Conservation (phyloP, 768 basidiomycete genomes). For the Termitomyces eurrhizus region DNA sequence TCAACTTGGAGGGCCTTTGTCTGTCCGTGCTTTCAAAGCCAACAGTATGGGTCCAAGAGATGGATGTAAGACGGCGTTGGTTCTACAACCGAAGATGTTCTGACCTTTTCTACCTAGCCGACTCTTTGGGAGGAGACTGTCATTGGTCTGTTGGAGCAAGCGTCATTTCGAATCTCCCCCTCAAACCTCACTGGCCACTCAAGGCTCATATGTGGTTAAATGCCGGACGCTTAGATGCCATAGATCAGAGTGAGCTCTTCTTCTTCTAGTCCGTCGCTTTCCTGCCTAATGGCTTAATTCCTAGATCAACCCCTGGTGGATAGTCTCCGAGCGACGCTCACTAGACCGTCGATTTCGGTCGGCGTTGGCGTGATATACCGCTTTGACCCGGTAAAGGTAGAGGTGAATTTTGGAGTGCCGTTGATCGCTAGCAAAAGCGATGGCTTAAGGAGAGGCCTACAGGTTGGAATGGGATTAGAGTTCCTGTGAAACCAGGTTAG, state of each 20-base stretch:
- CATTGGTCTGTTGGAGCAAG: conserved; percentile 78
- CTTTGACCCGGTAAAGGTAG: conserved; percentile 80
- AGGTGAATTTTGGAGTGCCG: conserved; percentile 86
- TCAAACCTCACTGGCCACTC: conserved; percentile 77
- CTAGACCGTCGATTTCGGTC: conserved; percentile 67
- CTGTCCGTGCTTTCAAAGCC: conserved; percentile 70
- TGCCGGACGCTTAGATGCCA: conserved; percentile 65
- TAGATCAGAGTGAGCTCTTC: conserved; percentile 49
- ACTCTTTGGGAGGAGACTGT: conserved; percentile 80
- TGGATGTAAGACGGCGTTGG: conserved; percentile 41
- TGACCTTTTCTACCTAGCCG: conserved; percentile 42
- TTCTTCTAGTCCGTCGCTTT: background rate
- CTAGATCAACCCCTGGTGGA: conserved; percentile 34
- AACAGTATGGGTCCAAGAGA: conserved; percentile 80
- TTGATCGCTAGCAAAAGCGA: conserved; percentile 67
- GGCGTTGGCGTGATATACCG: conserved; percentile 83
- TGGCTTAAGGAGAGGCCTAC: conserved; percentile 63
- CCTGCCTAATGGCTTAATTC: conserved; percentile 3
- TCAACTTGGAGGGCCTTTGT: conserved; percentile 89
- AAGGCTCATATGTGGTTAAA: conserved; percentile 82
- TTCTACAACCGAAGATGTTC: background rate
- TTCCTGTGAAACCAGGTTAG: conserved; percentile 29
- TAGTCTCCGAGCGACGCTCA: conserved; percentile 36
- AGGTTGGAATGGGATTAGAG: conserved; percentile 78
- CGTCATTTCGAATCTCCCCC: conserved; percentile 69